These are phyloP conservation scores for Pichia occidentalis DNA, from an alignment of 805 yeast species.

Conservation along the genomic window DNA sequence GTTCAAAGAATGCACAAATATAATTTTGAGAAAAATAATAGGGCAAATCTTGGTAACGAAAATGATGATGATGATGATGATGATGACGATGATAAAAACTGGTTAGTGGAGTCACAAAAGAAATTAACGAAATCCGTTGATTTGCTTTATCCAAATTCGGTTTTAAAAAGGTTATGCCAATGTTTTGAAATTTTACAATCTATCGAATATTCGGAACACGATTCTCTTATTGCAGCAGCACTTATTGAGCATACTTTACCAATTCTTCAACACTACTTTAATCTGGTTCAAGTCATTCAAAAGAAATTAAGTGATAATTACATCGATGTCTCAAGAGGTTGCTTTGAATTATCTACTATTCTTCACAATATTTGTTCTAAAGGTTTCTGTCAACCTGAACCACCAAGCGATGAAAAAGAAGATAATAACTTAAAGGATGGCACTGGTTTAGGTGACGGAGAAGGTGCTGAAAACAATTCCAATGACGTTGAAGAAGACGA, in stretches of 20 bases:
- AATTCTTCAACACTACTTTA: constrained; percentile 51
- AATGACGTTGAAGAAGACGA: constrained; percentile 90
- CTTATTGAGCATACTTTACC: constrained; percentile 55
- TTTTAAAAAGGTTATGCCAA: constrained; percentile 13
- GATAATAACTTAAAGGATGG: constrained; percentile 67
- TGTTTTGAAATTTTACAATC: constrained; percentile 32
- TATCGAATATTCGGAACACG: constrained; percentile 32
- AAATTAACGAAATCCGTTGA: constrained; percentile 37
- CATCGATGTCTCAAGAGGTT: constrained; percentile 49
- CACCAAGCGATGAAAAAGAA: constrained; percentile 57
- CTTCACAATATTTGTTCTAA: constrained; percentile 59
- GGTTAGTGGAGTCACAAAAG: constrained; percentile 52
- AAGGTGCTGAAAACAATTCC: constrained; percentile 73
- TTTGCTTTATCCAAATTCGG: constrained; percentile 23
- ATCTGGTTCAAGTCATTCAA: constrained; percentile 40
- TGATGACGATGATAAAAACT: constrained; percentile 39
- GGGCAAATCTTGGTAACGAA: no score
- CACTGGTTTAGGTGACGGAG: constrained; percentile 82
- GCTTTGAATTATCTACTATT: constrained; percentile 49
- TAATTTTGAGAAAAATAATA: constrained; percentile 23
- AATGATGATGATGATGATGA: constrained; percentile 22
- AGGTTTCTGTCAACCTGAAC: constrained; percentile 92
- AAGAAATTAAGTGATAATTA: constrained; percentile 44
- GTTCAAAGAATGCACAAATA: constrained; percentile 52
- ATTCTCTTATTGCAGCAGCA: constrained; percentile 39